phyloP scores from a whole-genome alignment of 1,139 yeast genomes.

The Lodderomyces oxycetoniae region DNA sequence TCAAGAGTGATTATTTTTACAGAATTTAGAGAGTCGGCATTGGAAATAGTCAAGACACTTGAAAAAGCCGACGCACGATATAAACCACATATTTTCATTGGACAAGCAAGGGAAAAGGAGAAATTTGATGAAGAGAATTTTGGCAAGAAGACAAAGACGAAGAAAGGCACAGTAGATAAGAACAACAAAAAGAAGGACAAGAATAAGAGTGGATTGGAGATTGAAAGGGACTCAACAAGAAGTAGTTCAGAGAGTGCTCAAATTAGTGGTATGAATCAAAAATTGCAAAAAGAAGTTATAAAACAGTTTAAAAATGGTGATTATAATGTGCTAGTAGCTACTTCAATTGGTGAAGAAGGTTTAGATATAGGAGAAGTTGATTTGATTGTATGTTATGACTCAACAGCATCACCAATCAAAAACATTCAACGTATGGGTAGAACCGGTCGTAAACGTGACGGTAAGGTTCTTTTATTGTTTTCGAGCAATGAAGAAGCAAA shows the following conservation, averaged over 20 bases:
- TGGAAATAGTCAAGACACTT: constrained; percentile 72
- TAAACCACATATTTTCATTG: constrained; percentile 84
- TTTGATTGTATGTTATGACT: constrained; percentile 84
- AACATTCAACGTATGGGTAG: constrained; percentile 96
- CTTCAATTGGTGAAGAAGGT: constrained; percentile 98
- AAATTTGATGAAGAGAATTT: constrained; percentile 48
- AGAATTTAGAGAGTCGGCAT: constrained; percentile 82
- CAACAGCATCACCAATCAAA: constrained; percentile 89
- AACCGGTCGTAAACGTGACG: constrained; percentile 93
- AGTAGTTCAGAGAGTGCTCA: constrained; percentile 54
- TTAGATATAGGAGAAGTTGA: constrained; percentile 98
- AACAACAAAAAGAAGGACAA: constrained; percentile 16
- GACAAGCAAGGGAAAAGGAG: constrained; percentile 64
- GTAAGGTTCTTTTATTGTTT: constrained; percentile 72
- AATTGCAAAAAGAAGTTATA: constrained; percentile 67
- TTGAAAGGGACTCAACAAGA: constrained; percentile 17
- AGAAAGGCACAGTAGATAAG: constrained; percentile 21
- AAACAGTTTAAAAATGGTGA: constrained; percentile 65
- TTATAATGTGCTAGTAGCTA: constrained; percentile 81
- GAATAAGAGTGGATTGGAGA: constrained; percentile 1
- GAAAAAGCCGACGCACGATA: constrained; percentile 37
- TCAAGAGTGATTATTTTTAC: constrained; percentile 85
- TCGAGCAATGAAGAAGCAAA: constrained; percentile 75
- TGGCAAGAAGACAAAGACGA: constrained; percentile 20
- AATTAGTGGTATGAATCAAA: constrained; percentile 63